Evolutionary conservation across 306 rosid genomes (phyloP).

Genomic region (Begonia loranthoides): DNA sequence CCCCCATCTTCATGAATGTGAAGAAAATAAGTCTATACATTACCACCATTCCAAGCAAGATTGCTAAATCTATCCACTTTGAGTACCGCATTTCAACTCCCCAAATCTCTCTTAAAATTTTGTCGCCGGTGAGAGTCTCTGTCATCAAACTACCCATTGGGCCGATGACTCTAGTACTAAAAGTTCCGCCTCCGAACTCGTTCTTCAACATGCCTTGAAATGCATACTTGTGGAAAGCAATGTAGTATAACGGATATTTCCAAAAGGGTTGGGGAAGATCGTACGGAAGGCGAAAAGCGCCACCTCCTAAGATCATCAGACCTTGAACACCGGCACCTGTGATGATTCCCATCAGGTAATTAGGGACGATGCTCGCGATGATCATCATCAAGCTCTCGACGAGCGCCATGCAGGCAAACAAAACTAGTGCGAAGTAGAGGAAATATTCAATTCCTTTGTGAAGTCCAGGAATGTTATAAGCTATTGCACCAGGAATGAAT

Average conservation of each 20-base stretch:
- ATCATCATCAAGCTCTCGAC: slow-evolving; percentile 80
- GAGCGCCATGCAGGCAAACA: slow-evolving; percentile 36
- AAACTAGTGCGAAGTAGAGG: slow-evolving; percentile 16
- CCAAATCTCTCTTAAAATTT: slow-evolving; percentile 13
- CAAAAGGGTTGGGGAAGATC: slow-evolving; percentile 41
- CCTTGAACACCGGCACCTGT: slow-evolving; percentile 66
- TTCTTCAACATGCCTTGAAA: slow-evolving; percentile 58
- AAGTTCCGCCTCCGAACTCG: slow-evolving; percentile 32
- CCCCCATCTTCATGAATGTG: too few species aligned
- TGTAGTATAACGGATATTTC: slow-evolving; percentile 42
- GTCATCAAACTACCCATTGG: too few species aligned
- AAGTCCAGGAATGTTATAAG: slow-evolving; percentile 43
- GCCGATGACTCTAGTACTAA: too few species aligned
- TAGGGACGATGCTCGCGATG: slow-evolving; percentile 41
- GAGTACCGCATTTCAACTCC: too few species aligned
- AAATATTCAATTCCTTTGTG: slow-evolving; percentile 27
- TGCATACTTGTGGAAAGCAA: slow-evolving; percentile 51
- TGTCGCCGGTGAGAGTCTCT: slow-evolving; percentile 11
- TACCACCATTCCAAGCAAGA: too few species aligned
- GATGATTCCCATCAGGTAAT: slow-evolving; percentile 67
- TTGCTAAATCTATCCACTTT: too few species aligned
- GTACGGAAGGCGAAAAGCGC: slow-evolving; percentile 41
- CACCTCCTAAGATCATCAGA: slow-evolving; percentile 36
- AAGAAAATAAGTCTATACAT: too few species aligned
- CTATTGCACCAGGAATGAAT: slow-evolving; percentile 39